A percentile compares a stretch with the other conserved stretches of the same genome.
Conservation (phyloP, 116 monocot genomes). For the Papilionanthe hybrid region DNA sequence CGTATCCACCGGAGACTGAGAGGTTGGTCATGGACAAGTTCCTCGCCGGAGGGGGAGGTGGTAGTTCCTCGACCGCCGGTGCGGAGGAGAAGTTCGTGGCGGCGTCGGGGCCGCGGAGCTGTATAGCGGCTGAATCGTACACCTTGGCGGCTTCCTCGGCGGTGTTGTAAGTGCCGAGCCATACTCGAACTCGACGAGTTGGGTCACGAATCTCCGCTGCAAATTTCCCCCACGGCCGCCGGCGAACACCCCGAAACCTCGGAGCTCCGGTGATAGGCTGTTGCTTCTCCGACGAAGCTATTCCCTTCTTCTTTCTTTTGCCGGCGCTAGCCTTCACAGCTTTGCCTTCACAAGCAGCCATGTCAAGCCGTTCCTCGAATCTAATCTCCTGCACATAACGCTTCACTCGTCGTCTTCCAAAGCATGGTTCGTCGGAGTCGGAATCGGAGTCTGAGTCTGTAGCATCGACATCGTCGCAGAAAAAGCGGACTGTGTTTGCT, state of each 20-base stretch:
- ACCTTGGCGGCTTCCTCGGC: slow-evolving; percentile 87
- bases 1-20: slow-evolving; percentile 16
- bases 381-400: slow-evolving; percentile 68
- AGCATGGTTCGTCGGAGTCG: slow-evolving; percentile 26
- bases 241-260: slow-evolving; percentile 62
- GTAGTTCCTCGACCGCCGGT: not conserved
- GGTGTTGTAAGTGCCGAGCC: slow-evolving; percentile 90
- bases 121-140: slow-evolving; percentile 76
- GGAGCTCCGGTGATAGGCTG: not conserved
- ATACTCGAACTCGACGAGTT: slow-evolving; percentile 45
- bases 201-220: slow-evolving; percentile 91
- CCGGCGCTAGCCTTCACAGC: not conserved
- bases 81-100: slow-evolving; percentile 52
- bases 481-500: slow-evolving; percentile 26
- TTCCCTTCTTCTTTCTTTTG: slow-evolving; percentile 19
- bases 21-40: not conserved
- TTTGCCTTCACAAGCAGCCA: not conserved
- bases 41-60: not conserved
- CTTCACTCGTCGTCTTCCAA: slow-evolving; percentile 17
- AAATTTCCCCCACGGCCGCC: slow-evolving; percentile 85
- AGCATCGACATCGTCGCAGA: slow-evolving; percentile 62
- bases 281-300: not conserved
- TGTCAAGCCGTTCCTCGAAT: slow-evolving; percentile 7
- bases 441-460: slow-evolving; percentile 78
- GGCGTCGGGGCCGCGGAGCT: slow-evolving; percentile 76